Conservation (phyloP, 225 moss, liverwort and hornwort genomes). For the Asterella californica region DNA sequence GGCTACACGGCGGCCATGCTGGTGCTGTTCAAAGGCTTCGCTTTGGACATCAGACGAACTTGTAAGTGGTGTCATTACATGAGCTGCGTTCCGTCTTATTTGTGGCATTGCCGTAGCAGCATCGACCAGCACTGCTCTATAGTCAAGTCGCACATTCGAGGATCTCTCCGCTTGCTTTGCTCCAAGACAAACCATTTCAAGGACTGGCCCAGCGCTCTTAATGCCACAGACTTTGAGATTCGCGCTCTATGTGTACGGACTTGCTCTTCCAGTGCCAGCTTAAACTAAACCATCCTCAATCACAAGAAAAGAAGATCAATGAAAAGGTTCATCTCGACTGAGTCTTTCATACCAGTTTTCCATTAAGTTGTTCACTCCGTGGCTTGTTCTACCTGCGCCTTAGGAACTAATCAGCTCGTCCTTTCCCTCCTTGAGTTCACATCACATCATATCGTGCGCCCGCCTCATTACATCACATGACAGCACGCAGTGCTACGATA, state of each 20-base stretch:
- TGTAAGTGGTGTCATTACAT: constrained; percentile 87
- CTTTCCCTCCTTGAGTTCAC: no score
- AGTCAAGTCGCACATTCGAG: background rate
- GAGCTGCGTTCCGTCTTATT: constrained; percentile 66
- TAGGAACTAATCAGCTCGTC: no score
- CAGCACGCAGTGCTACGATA: no score
- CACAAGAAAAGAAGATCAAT: no score
- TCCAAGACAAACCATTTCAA: constrained; percentile 6
- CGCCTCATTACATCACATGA: no score
- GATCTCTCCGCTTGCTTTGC: constrained; percentile 10
- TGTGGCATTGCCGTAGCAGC: constrained; percentile 52
- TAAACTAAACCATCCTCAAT: background rate
- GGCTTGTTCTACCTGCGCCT: no score
- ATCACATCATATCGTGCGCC: no score
- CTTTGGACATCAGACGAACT: constrained; percentile 16
- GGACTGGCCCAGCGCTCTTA: constrained; percentile 8
- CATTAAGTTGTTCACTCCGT: no score
- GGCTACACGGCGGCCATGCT: constrained; percentile 62
- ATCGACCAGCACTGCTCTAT: background rate
- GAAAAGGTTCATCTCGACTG: no score
- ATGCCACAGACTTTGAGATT: constrained; percentile 1
- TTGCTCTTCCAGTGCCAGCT: background rate
- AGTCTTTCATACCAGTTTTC: no score
- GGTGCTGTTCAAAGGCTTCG: constrained; percentile 61
- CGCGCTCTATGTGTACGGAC: constrained; percentile 9